Evolutionary conservation across 2,329 filamentous ascomycete genomes (phyloP).

Genomic region (Colletotrichum neosansevieriae): DNA sequence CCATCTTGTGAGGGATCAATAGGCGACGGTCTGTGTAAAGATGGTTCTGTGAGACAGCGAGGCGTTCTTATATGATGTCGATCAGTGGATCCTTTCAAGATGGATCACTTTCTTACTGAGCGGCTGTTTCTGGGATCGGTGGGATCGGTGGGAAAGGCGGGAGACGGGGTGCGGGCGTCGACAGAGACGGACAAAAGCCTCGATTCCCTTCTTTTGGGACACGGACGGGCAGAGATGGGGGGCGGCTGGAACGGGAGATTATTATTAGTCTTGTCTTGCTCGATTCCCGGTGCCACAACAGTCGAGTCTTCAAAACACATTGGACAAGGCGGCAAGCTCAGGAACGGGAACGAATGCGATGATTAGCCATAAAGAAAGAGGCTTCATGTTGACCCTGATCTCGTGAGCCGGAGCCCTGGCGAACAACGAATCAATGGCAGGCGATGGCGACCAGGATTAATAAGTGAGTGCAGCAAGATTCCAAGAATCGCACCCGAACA

Average conservation of each 20-base stretch:
- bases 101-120: background rate
- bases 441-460: slow-evolving; percentile 1
- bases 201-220: background rate
- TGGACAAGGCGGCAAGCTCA: background rate
- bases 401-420: background rate
- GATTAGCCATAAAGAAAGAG: slow-evolving; percentile 12
- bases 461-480: too few species aligned
- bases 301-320: background rate
- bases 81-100: slow-evolving; percentile 11
- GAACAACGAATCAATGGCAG: background rate
- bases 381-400: background rate
- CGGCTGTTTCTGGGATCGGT: slow-evolving; percentile 1
- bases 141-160: background rate
- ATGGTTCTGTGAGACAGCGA: slow-evolving; percentile 1
- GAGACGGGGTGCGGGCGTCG: background rate
- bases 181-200: background rate
- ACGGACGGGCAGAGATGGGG: background rate
- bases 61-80: slow-evolving; percentile 10
- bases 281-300: background rate
- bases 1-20: background rate
- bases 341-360: background rate
- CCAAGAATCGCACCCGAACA: too few species aligned
- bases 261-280: background rate
- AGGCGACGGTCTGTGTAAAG: too few species aligned
- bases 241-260: background rate